Percentiles rank a stretch among this genome's conserved stretches.
Conservation (phyloP, 2,329 filamentous ascomycete genomes). For the Diaporthe batatas region DNA sequence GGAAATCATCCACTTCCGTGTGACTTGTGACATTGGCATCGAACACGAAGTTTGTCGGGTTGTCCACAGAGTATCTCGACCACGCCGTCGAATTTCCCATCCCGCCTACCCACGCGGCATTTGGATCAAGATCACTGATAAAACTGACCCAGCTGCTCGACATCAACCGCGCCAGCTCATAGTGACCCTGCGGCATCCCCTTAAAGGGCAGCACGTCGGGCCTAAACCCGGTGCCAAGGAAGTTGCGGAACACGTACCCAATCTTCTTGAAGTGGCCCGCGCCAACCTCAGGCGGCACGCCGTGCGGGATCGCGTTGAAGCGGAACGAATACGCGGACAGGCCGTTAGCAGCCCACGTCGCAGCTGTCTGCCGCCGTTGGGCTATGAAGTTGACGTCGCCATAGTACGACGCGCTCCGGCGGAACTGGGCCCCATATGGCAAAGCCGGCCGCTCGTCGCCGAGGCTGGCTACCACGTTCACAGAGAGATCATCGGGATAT, state of each 20-base stretch:
- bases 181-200: conserved; percentile 3
- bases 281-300: conserved; percentile 23
- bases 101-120: conserved; percentile 22
- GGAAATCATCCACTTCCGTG: conserved; percentile 25
- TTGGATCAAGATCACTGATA: conserved; percentile 43
- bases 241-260: conserved; percentile 41
- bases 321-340: conserved; percentile 29
- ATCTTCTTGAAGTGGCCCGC: conserved; percentile 37
- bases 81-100: background rate
- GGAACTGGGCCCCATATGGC: conserved; percentile 40
- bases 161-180: conserved; percentile 39
- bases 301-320: conserved; percentile 34
- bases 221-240: conserved; percentile 34
- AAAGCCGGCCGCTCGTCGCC: background rate
- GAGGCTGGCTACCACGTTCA: conserved; percentile 28
- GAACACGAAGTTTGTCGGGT: conserved; percentile 25
- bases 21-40: conserved; percentile 30
- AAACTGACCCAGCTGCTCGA: conserved; percentile 43
- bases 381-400: conserved; percentile 36
- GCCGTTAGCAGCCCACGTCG: conserved; percentile 23
- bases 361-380: conserved; percentile 32
- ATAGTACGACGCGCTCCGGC: conserved; percentile 40
- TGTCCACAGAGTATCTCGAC: background rate
- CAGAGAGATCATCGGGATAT: conserved; percentile 21
- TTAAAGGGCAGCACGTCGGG: conserved; percentile 21